Evolutionary conservation across 805 yeast genomes (phyloP).

Genomic region (Priceomyces fermenticarens): DNA sequence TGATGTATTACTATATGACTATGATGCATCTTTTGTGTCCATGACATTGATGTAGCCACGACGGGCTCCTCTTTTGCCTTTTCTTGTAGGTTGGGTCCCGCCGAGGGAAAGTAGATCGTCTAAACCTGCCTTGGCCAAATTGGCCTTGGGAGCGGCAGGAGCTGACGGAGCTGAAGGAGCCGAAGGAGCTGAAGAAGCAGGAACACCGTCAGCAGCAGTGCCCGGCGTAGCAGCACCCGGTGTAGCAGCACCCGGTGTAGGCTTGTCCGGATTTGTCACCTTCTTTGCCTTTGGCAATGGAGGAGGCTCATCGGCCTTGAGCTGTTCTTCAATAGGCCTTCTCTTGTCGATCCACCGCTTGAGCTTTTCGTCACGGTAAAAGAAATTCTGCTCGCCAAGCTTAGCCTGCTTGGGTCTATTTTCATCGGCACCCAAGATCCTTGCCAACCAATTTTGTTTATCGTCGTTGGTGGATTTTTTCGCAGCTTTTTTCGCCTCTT

Average conservation of each 20-base stretch:
- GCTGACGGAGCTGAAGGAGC: constrained; percentile 6
- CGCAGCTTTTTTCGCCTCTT: constrained; percentile 4
- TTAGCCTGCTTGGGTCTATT: constrained; percentile 81
- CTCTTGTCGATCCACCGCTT: constrained; percentile 83
- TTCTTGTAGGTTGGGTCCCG: constrained; percentile 16
- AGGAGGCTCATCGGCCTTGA: constrained; percentile 53
- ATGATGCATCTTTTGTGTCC: constrained; percentile 12
- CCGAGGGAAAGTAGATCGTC: constrained; percentile 38
- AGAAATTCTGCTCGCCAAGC: constrained; percentile 71
- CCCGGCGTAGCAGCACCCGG: constrained; percentile 8
- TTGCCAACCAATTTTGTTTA: constrained; percentile 46
- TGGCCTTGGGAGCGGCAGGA: constrained; percentile 15
- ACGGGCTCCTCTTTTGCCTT: constrained; percentile 28
- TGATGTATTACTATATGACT: not conserved
- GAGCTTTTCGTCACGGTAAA: constrained; percentile 78
- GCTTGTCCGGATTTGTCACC: constrained; percentile 2
- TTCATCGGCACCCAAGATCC: constrained; percentile 38
- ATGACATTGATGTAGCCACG: constrained; percentile 34
- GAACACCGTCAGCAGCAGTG: constrained; percentile 4
- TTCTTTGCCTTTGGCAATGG: constrained; percentile 57
- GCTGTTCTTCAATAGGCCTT: constrained; percentile 63
- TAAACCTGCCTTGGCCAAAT: constrained; percentile 38
- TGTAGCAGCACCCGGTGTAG: constrained; percentile 6
- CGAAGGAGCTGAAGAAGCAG: not conserved
- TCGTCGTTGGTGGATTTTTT: not conserved